phyloP scores from a whole-genome alignment of 2,329 filamentous ascomycete genomes.

The Aspergillus sp. region DNA sequence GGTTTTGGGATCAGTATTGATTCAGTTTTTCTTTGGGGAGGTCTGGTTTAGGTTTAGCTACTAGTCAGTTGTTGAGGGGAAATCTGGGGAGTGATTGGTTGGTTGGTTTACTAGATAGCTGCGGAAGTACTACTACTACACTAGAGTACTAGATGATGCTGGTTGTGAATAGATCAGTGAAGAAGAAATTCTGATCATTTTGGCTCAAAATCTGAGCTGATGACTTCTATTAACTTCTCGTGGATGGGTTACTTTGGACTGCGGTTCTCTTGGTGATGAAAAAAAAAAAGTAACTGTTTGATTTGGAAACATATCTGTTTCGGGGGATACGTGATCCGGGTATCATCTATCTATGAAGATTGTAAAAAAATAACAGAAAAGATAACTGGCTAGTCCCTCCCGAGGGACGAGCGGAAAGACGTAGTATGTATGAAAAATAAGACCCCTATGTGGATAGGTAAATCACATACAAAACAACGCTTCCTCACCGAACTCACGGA shows the following conservation, averaged over 20 bases:
- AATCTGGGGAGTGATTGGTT: no score
- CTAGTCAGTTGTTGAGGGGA: no score
- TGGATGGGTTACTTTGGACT: not conserved
- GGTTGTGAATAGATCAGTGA: no score
- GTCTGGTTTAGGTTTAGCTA: not conserved
- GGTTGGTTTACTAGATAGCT: no score
- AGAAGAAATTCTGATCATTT: no score
- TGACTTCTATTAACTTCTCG: no score
- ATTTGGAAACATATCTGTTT: not conserved
- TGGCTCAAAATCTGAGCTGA: no score
- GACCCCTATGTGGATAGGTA: not conserved
- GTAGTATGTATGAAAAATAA: not conserved
- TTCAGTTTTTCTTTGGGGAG: not conserved
- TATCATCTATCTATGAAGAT: not conserved
- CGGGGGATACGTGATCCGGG: not conserved
- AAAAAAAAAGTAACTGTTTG: not conserved
- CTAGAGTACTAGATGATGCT: no score
- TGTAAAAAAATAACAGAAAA: not conserved
- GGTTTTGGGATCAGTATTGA: not conserved
- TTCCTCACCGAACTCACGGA: conserved; percentile 73
- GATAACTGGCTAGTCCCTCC: not conserved
- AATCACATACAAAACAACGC: conserved; percentile 70
- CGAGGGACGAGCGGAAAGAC: not conserved
- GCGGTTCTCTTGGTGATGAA: not conserved
- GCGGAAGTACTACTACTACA: no score